phyloP scores from a whole-genome alignment of 108 stramenopile species.

The Chaetoceros muelleri region DNA sequence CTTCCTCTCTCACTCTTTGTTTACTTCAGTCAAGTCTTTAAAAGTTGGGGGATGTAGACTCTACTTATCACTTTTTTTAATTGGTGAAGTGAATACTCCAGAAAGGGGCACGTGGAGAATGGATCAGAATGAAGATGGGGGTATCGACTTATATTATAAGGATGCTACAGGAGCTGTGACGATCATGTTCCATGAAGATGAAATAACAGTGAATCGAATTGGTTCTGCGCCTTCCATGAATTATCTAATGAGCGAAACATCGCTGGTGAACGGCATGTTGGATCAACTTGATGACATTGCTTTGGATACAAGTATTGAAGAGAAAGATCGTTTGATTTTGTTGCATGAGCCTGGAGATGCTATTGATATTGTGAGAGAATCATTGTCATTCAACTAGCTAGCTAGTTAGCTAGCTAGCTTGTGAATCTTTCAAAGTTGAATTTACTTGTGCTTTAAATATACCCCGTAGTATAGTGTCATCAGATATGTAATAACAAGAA shows the following conservation, averaged over 20 bases:
- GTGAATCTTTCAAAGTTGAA: too few species aligned
- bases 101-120: slow-evolving; percentile 54
- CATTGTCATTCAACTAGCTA: slow-evolving; percentile 32
- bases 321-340: slow-evolving; percentile 43
- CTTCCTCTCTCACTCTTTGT: slow-evolving; percentile 22
- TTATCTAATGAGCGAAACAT: slow-evolving; percentile 64
- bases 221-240: slow-evolving; percentile 56
- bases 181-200: slow-evolving; percentile 34
- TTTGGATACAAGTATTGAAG: slow-evolving; percentile 9
- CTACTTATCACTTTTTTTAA: slow-evolving; percentile 57
- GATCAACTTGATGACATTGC: slow-evolving; percentile 38
- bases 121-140: slow-evolving; percentile 40
- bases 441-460: too few species aligned
- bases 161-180: slow-evolving; percentile 55
- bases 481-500: too few species aligned
- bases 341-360: slow-evolving; percentile 36
- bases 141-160: slow-evolving; percentile 52
- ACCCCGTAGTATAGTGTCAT: too few species aligned
- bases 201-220: slow-evolving; percentile 44
- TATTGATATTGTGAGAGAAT: slow-evolving; percentile 52
- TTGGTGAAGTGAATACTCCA: slow-evolving; percentile 75
- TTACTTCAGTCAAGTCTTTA: slow-evolving; percentile 51
- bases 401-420: neutral
- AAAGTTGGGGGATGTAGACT: slow-evolving; percentile 70
- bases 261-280: slow-evolving; percentile 58